Conservation (phyloP, 140 eudicot genomes). For the Senecio squalidus region DNA sequence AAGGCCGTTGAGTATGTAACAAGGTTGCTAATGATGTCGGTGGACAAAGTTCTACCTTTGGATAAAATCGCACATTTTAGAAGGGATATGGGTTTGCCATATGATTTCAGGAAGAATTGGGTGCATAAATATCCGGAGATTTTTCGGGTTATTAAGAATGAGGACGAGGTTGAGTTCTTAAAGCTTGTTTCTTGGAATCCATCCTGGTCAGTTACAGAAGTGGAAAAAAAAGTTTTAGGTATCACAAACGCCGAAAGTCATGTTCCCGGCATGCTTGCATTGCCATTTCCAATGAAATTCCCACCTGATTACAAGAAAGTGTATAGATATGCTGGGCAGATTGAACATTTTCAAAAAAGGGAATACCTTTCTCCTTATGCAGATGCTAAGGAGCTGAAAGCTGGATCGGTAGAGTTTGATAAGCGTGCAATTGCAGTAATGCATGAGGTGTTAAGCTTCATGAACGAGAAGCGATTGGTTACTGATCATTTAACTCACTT, state of each 20-base stretch:
- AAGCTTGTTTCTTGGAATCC: slow-evolving; percentile 91
- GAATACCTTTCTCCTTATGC: slow-evolving; percentile 77
- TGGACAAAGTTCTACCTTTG: slow-evolving; percentile 45
- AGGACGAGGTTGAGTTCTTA: slow-evolving; percentile 73
- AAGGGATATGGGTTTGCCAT: slow-evolving; percentile 83
- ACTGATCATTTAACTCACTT: slow-evolving; percentile 56
- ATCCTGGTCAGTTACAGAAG: slow-evolving; percentile 67
- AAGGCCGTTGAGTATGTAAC: slow-evolving; percentile 61
- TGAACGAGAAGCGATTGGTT: slow-evolving; percentile 74
- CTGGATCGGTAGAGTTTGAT: slow-evolving; percentile 82
- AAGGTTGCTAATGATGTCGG: slow-evolving; percentile 44
- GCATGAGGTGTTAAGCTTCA: slow-evolving; percentile 94
- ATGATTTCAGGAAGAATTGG: slow-evolving; percentile 71
- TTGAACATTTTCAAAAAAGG: slow-evolving; percentile 75
- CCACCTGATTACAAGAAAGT: slow-evolving; percentile 54
- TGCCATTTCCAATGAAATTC: slow-evolving; percentile 63
- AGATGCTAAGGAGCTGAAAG: slow-evolving; percentile 68
- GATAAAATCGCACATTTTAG: slow-evolving; percentile 88
- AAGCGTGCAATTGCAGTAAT: slow-evolving; percentile 91
- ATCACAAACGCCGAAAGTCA: slow-evolving; percentile 24
- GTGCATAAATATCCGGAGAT: slow-evolving; percentile 32
- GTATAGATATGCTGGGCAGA: slow-evolving; percentile 51
- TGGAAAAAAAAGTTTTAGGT: slow-evolving; percentile 60
- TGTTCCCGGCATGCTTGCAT: slow-evolving; percentile 64
- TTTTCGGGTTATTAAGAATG: slow-evolving; percentile 54